Percentiles rank a stretch among this genome's conserved stretches.
phyloP scores from a whole-genome alignment of 805 yeast genomes.

The Cyberlindnera samutprakarnensis region DNA sequence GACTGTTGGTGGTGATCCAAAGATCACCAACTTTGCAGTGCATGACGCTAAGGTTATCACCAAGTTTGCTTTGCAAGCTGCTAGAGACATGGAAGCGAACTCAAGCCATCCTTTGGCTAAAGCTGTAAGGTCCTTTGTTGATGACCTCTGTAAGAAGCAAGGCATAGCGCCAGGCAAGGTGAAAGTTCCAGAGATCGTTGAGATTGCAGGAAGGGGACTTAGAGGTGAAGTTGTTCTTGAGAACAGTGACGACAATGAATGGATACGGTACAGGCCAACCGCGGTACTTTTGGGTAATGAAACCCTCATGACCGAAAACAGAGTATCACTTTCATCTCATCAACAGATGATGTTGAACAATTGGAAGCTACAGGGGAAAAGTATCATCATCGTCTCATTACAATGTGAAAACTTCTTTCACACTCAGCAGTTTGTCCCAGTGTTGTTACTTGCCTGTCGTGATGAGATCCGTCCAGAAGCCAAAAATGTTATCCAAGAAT shows the following conservation, averaged over 20 bases:
- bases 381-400: conserved; percentile 50
- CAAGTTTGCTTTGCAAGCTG: conserved; percentile 31
- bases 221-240: conserved; percentile 32
- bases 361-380: conserved; percentile 62
- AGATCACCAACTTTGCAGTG: conserved; percentile 43
- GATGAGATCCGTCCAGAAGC: conserved; percentile 58
- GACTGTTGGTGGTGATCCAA: conserved; percentile 54
- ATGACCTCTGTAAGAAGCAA: conserved; percentile 9
- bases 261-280: conserved; percentile 28
- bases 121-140: conserved; percentile 42
- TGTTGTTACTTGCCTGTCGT: conserved; percentile 49
- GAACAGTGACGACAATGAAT: conserved; percentile 14
- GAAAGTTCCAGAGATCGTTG: conserved; percentile 40
- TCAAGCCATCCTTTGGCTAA: conserved; percentile 66
- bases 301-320: conserved; percentile 41
- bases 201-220: conserved; percentile 55
- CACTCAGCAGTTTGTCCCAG: conserved; percentile 28
- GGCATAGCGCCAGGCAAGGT: conserved; percentile 22
- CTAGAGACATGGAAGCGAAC: conserved; percentile 51
- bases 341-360: conserved; percentile 29
- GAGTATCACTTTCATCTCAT: conserved; percentile 28
- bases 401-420: conserved; percentile 24
- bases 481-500: conserved; percentile 35
- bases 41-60: conserved; percentile 12
- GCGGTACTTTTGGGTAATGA: conserved; percentile 55